Base-by-base conservation (phyloP, 2,329 filamentous ascomycete genomes). In the Annulohypoxylon truncatum region DNA sequence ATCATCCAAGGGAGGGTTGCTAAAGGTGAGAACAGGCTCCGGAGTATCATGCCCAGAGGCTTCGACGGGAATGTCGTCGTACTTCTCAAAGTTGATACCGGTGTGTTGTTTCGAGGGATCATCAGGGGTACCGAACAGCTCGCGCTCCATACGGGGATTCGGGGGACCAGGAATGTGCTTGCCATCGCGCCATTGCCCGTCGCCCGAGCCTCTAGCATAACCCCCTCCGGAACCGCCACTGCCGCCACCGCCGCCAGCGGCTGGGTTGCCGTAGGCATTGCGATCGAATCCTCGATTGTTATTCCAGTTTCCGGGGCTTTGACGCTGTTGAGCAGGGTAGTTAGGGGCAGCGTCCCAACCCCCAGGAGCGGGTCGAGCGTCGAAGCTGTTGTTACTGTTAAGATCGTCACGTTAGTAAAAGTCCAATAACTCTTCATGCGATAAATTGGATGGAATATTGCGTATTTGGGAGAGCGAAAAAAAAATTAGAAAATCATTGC, bases 61-160 rank as follows among this genome's bases (percentile, higher is more conserved):
- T 83, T 98, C 96, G 71, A 99, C 96, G 59, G 96, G 96, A 72
- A 99, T 99, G 81, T 99, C 96, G 78, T 99, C 96, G 83, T 99
- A 99, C 87, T 99, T 99, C 85, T 97, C 91, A 79, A 99, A 99
- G 88, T 99, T 99, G 91, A 99, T 98, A 82, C 96, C 96, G 31
- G 94, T 97, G 77, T 96, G 92, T 81, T 97, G 92, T 87, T 97
- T 98, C 72, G 91, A 89, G 69, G 95, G 93, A 77, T 98, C 96
- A 80, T 98, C 95, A 74, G 90, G 84, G 53, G 91, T 85, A 77
- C 96, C 96, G 79, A 97, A 99, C 55, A 99, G 91, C 78, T 99
- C 96, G 75, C 94, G 94, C 87, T 99, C 96, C 48, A 97, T 72
- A 74, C 95, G 94, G 70, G 90, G 87, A 84, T 98, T 98, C 74